Conservation (phyloP, 1,139 yeast species). For the Saccharomyces pastorianus region DNA sequence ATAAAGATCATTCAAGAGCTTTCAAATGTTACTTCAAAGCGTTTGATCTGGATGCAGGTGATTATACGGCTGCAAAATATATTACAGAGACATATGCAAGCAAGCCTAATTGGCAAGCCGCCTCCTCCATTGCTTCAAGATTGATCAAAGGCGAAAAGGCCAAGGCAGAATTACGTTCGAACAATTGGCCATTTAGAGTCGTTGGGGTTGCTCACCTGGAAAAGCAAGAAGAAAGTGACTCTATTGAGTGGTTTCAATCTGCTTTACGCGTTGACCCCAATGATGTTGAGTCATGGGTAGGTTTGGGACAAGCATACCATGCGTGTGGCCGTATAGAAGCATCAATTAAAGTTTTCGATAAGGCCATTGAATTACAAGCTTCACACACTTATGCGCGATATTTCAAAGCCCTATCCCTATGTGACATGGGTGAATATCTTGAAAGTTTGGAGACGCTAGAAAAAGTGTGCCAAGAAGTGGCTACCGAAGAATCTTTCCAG, state of each 20-base stretch:
- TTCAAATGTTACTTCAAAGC: constrained; percentile 85
- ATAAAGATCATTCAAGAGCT: constrained; percentile 58
- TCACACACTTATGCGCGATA: constrained; percentile 55
- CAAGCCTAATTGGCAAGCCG: constrained; percentile 74
- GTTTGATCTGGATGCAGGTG: constrained; percentile 75
- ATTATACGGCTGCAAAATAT: constrained; percentile 63
- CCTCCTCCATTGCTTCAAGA: constrained; percentile 62
- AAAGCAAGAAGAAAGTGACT: constrained; percentile 62
- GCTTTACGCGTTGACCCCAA: constrained; percentile 61
- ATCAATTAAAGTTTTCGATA: constrained; percentile 70
- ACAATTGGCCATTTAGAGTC: constrained; percentile 79
- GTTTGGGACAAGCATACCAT: constrained; percentile 86
- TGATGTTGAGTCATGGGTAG: constrained; percentile 83
- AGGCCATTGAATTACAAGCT: constrained; percentile 50
- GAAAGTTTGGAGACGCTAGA: constrained; percentile 39
- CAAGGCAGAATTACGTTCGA: constrained; percentile 41
- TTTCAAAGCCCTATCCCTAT: constrained; percentile 56
- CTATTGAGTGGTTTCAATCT: constrained; percentile 82
- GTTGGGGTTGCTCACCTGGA: constrained; percentile 75
- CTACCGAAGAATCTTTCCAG: constrained; percentile 50
- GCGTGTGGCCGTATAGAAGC: constrained; percentile 83
- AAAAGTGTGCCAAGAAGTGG: constrained; percentile 38
- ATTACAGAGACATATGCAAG: constrained; percentile 62
- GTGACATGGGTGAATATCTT: constrained; percentile 44
- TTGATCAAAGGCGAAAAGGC: constrained; percentile 58